phyloP scores from a whole-genome alignment of 2,329 filamentous ascomycete genomes.

The Fusarium phyllophilum region DNA sequence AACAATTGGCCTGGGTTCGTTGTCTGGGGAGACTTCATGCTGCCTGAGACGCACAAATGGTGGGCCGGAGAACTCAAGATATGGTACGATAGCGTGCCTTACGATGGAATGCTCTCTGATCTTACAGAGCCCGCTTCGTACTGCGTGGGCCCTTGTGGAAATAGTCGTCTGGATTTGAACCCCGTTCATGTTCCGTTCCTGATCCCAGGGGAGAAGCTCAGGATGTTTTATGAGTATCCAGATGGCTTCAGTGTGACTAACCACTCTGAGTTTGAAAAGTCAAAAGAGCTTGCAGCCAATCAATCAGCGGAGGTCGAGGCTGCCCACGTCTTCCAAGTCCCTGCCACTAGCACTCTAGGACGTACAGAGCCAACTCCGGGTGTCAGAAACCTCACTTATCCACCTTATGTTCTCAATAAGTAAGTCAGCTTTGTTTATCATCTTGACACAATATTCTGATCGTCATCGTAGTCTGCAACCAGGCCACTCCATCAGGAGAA shows the following conservation, averaged over 20 bases:
- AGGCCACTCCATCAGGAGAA: background rate
- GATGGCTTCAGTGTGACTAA: background rate
- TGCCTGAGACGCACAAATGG: background rate
- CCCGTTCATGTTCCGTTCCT: background rate
- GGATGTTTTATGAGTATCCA: background rate
- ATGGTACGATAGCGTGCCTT: background rate
- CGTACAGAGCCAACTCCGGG: background rate
- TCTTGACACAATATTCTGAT: background rate
- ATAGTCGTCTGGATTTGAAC: background rate
- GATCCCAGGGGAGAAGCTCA: background rate
- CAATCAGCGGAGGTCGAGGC: background rate
- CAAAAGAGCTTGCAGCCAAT: background rate
- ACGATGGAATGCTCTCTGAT: background rate
- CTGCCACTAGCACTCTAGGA: background rate
- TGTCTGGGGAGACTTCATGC: background rate
- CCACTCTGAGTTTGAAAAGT: background rate
- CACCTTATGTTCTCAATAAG: conserved; percentile 1
- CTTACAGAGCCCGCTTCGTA: background rate
- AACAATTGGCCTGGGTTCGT: background rate
- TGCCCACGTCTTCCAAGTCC: background rate
- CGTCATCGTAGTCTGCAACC: background rate
- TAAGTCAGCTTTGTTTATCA: background rate
- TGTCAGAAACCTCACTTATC: background rate
- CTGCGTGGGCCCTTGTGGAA: background rate
- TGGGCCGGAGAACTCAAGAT: background rate